These are phyloP conservation scores for Lathyrus tuberosus DNA, from an alignment of 306 rosid species.

Conservation along the genomic window DNA sequence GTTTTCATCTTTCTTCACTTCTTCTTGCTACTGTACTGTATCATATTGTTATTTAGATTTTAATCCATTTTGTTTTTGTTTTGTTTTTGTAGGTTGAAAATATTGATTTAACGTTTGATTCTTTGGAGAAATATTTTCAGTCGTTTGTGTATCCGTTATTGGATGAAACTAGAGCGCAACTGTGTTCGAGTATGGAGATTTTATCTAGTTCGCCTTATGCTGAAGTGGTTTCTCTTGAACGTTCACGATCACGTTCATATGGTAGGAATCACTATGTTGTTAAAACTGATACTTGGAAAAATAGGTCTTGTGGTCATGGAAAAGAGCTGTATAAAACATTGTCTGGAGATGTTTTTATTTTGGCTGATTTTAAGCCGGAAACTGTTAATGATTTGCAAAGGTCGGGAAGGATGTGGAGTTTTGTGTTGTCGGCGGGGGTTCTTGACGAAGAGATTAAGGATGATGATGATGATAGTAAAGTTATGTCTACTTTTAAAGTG, in stretches of 20 bases:
- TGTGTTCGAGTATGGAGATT: constrained; percentile 58
- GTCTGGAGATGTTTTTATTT: constrained; percentile 66
- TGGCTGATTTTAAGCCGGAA: constrained; percentile 64
- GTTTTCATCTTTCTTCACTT: constrained; percentile 29
- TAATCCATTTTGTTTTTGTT: background rate
- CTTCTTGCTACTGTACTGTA: background rate
- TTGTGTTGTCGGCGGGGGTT: constrained; percentile 48
- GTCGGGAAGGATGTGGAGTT: constrained; percentile 56
- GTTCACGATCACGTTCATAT: constrained; percentile 30
- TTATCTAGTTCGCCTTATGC: constrained; percentile 57
- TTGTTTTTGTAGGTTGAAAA: constrained; percentile 46
- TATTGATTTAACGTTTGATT: constrained; percentile 54
- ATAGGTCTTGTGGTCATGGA: constrained; percentile 51
- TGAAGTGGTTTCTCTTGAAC: constrained; percentile 45
- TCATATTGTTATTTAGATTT: background rate
- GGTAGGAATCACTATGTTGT: constrained; percentile 41
- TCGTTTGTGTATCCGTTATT: constrained; percentile 59
- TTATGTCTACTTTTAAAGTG: constrained; percentile 50
- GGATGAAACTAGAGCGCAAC: constrained; percentile 68
- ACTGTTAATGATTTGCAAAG: constrained; percentile 52
- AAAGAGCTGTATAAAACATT: constrained; percentile 65
- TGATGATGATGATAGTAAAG: constrained; percentile 37
- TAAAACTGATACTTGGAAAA: constrained; percentile 54
- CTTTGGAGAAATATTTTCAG: constrained; percentile 48
- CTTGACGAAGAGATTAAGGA: constrained; percentile 37